Conservation (phyloP, 805 yeast genomes). For the Zygosaccharomyces lentus region DNA sequence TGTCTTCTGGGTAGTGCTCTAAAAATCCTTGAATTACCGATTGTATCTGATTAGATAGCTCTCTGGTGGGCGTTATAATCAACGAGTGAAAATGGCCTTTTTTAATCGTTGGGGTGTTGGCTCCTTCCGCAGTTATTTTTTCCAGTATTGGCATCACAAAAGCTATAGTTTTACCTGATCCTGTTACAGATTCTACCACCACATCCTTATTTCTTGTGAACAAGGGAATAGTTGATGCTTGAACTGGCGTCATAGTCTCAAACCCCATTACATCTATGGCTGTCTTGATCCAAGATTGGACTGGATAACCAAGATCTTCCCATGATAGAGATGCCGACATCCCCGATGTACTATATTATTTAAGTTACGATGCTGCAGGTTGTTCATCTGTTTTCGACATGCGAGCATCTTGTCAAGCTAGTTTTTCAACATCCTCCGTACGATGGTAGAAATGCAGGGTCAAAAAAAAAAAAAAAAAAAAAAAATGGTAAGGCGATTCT, state of each 20-base stretch:
- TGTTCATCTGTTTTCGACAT: neutral
- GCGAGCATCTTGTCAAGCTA: neutral
- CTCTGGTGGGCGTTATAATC: slow-evolving; percentile 65
- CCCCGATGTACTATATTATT: neutral
- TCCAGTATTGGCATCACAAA: slow-evolving; percentile 80
- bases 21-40: slow-evolving; percentile 59
- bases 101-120: slow-evolving; percentile 33
- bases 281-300: slow-evolving; percentile 64
- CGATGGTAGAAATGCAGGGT: neutral
- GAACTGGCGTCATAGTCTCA: slow-evolving; percentile 90
- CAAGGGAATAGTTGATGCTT: slow-evolving; percentile 89
- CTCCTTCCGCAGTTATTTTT: slow-evolving; percentile 44
- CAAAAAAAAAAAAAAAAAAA: neutral
- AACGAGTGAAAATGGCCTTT: slow-evolving; percentile 70
- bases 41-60: slow-evolving; percentile 66
- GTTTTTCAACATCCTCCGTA: neutral
- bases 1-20: slow-evolving; percentile 50
- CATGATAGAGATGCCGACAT: slow-evolving; percentile 51
- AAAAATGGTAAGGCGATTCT: neutral
- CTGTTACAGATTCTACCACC: slow-evolving; percentile 95
- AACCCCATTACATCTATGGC: slow-evolving; percentile 76
- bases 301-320: slow-evolving; percentile 48
- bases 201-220: slow-evolving; percentile 84
- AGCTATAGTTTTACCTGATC: slow-evolving; percentile 96
- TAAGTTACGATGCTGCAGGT: neutral